These are phyloP conservation scores for Phialophora macrospora DNA, from an alignment of 2,329 filamentous ascomycete species.

Conservation along the genomic window DNA sequence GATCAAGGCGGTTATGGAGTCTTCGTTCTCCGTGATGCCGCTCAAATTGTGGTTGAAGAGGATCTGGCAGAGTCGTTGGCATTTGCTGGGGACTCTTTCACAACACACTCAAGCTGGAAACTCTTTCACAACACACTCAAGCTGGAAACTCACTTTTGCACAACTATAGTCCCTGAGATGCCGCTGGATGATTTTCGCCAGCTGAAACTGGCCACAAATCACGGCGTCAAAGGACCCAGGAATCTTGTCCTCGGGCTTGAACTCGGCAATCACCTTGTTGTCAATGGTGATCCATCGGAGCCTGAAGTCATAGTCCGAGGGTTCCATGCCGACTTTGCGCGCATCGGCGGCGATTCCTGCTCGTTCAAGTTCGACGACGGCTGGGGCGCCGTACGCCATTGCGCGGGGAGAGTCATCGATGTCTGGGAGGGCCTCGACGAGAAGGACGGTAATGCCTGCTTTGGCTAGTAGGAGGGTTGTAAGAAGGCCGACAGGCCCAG, in stretches of 20 bases:
- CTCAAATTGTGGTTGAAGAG: constrained; percentile 21
- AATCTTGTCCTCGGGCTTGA: constrained; percentile 25
- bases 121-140: constrained; percentile 11
- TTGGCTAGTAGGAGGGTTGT: constrained; percentile 42
- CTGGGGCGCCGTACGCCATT: constrained; percentile 23
- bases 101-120: too few relatives aligned
- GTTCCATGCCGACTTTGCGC: constrained; percentile 26
- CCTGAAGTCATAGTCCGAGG: constrained; percentile 20
- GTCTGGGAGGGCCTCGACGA: constrained; percentile 27
- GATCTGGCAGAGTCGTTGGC: constrained; percentile 4
- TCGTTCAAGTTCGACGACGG: constrained; percentile 21
- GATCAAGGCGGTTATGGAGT: constrained; percentile 15
- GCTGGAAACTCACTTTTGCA: constrained; percentile 14
- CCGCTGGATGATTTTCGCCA: constrained; percentile 33
- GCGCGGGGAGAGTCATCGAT: constrained; percentile 26
- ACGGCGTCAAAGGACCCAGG: constrained; percentile 17
- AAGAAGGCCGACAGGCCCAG: constrained; percentile 42
- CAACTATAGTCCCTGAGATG: constrained; percentile 27
- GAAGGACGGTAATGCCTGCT: constrained; percentile 40
- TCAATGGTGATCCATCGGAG: constrained; percentile 27
- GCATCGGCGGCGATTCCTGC: constrained; percentile 25
- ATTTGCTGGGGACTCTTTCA: background rate
- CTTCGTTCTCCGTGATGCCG: constrained; percentile 14
- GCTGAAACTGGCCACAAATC: constrained; percentile 34
- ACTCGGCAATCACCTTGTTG: constrained; percentile 17